Percentiles rank a stretch among this genome's conserved stretches.
These are phyloP conservation scores for Gnetum montanum DNA, from an alignment of 75 land plant genomes.

Conservation along the genomic window DNA sequence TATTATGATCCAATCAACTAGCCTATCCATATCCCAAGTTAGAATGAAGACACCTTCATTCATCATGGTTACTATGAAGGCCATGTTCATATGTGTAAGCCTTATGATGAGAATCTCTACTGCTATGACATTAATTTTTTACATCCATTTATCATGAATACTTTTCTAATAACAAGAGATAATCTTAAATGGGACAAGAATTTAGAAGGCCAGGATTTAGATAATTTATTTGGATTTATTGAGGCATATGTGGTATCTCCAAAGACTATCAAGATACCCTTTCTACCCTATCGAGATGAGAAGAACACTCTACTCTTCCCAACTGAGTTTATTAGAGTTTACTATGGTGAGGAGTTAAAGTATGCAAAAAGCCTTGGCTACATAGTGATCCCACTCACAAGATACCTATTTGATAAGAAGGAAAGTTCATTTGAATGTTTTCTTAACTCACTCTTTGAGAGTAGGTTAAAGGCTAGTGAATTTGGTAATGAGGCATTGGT, in stretches of 20 bases:
- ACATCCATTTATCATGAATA: slow-evolving; percentile 2
- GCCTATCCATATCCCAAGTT: slow-evolving; percentile 5
- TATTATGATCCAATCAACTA: not conserved
- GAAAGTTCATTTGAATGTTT: not conserved
- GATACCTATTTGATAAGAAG: not conserved
- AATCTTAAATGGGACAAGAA: not conserved
- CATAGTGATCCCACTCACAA: not conserved
- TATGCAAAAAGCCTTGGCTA: not conserved
- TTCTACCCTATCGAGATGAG: not conserved
- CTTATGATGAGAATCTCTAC: not conserved
- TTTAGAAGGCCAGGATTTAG: not conserved
- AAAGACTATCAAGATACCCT: not conserved
- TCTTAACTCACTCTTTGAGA: not conserved
- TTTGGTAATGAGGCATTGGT: not conserved
- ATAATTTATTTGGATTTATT: not conserved
- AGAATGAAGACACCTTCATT: slow-evolving; percentile 6
- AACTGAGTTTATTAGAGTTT: not conserved
- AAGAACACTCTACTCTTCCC: no score
- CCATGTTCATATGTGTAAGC: not conserved
- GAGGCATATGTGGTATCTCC: not conserved
- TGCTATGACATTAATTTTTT: slow-evolving; percentile 8
- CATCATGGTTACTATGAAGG: slow-evolving; percentile 1
- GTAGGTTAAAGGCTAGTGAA: not conserved
- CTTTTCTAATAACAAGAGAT: slow-evolving; percentile 2
- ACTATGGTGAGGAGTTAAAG: not conserved